Conservation (phyloP, 345 rosid genomes). For the Linum trigynum region DNA sequence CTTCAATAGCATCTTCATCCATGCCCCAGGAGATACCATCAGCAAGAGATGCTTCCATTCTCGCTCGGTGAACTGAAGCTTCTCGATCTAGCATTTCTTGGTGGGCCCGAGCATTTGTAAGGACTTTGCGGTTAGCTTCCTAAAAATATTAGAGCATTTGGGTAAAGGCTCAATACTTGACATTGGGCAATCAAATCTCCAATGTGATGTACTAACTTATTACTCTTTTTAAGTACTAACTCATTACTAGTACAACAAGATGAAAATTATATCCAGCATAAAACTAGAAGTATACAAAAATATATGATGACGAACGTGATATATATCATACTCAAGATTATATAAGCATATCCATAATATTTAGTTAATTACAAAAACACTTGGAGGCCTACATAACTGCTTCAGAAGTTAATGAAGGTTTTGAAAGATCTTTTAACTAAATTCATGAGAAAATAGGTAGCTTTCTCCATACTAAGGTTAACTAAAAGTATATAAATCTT, state of each 20-base stretch:
- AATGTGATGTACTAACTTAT: not conserved
- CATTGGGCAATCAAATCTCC: not conserved
- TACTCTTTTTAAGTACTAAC: no score
- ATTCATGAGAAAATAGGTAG: constrained; percentile 1
- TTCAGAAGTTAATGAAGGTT: not conserved
- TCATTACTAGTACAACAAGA: not conserved
- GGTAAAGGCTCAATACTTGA: not conserved
- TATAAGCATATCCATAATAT: not conserved
- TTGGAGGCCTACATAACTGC: constrained; percentile 1
- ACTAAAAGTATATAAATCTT: not conserved
- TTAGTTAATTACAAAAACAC: not conserved
- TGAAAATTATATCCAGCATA: not conserved
- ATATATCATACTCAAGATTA: no score
- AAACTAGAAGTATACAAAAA: not conserved
- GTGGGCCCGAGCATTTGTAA: constrained; percentile 49
- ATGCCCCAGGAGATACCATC: constrained; percentile 99
- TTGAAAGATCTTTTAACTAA: not conserved
- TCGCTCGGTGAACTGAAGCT: constrained; percentile 83
- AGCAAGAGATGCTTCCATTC: constrained; percentile 59
- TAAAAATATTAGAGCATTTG: constrained; percentile 12
- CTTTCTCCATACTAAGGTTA: not conserved
- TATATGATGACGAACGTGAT: not conserved
- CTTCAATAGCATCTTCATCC: constrained; percentile 97
- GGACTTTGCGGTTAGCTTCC: constrained; percentile 56
- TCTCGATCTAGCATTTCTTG: constrained; percentile 59